Evolutionary conservation across 2,329 filamentous ascomycete species (phyloP), one percentile per base, ranked within the genome.

Genomic region (Magnaporthiopsis rhizophila): DNA sequence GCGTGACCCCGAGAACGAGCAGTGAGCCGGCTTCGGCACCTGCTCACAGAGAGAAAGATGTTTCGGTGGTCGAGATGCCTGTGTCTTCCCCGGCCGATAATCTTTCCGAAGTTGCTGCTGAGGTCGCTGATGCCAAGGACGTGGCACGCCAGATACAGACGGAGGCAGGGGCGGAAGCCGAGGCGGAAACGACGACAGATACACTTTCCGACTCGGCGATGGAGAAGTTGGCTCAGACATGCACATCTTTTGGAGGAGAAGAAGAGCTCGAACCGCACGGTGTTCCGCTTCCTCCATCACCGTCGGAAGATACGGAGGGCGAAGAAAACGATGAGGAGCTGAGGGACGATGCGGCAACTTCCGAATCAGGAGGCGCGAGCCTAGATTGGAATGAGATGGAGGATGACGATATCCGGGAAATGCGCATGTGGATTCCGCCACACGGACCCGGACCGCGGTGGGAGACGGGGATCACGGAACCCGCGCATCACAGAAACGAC

Each of bases 381-480:
- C 21, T 53, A 2, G 45, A 53, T 53, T 53, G 45, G 45, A 21
- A 53, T 53, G 45, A 53, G 9, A 53, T 53, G 45, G 45, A 53
- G 18, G 45, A 53, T 53, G 45, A 53, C 45, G 45, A 53, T n/a
- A 11, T n/a, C 2, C 21, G 21, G 45, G 45, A 53, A 1, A 8
- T 24, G n/a, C 21, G 45, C 45, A 11, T 9, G 45, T 53, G 45
- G 18, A n/a, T 53, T 53, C 45, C 45, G n/a, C 45, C 45, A 53
- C 45, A 53, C 21, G 57, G 15, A 15, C 2, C 57, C 21, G 57
- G 15, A 15, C 2, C 57, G 18, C 57, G 30, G 24, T 18, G 60
- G 50, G 62, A 63, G 56, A 62, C 64, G 67, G 68, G 68, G 68
- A 36, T 59, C 24, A 69, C 68, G 68, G 68, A 36, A 69, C 68